A percentile compares a stretch with the other conserved stretches of the same genome.
Evolutionary conservation across 176 grass and related monocot genomes (phyloP).

Genomic region (Lolium perenne): DNA sequence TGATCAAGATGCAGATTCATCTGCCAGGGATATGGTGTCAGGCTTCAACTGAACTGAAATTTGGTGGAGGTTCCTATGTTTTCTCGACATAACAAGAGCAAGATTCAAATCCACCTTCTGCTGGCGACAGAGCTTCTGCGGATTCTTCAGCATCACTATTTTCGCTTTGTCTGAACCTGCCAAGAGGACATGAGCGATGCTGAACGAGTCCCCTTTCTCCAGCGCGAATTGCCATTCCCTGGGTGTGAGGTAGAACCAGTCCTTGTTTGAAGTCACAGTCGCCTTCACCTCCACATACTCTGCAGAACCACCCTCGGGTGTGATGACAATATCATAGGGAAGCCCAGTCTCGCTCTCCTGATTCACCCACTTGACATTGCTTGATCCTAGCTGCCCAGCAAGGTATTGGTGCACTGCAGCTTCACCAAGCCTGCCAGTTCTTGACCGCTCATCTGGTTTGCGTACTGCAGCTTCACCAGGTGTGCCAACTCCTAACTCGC

Average conservation of each 20-base stretch:
- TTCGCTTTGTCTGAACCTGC: conserved; percentile 53
- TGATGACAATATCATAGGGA: conserved; percentile 82
- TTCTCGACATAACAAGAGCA: conserved; percentile 62
- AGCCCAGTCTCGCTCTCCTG: conserved; percentile 67
- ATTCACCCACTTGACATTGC: conserved; percentile 82
- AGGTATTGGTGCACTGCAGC: conserved; percentile 70
- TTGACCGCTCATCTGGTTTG: conserved; percentile 32
- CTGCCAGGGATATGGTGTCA: neutral
- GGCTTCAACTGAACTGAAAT: neutral
- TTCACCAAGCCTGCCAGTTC: conserved; percentile 74
- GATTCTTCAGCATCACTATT: conserved; percentile 69
- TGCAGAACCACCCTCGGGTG: conserved; percentile 13
- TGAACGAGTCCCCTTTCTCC: conserved; percentile 75
- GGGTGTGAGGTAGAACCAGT: conserved; percentile 74
- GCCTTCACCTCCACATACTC: conserved; percentile 95
- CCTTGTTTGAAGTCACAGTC: conserved; percentile 61
- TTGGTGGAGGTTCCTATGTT: neutral
- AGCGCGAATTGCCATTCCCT: conserved; percentile 89
- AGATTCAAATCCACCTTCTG: conserved; percentile 59
- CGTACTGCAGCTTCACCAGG: conserved; percentile 63
- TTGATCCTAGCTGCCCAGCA: conserved; percentile 49
- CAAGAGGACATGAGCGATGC: conserved; percentile 72
- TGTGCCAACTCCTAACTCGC: conserved; percentile 52
- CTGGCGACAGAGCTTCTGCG: conserved; percentile 58
- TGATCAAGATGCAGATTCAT: conserved; percentile 21